Evolutionary conservation across 257 asterid genomes (phyloP).

Genomic region (Gentiana dahurica): DNA sequence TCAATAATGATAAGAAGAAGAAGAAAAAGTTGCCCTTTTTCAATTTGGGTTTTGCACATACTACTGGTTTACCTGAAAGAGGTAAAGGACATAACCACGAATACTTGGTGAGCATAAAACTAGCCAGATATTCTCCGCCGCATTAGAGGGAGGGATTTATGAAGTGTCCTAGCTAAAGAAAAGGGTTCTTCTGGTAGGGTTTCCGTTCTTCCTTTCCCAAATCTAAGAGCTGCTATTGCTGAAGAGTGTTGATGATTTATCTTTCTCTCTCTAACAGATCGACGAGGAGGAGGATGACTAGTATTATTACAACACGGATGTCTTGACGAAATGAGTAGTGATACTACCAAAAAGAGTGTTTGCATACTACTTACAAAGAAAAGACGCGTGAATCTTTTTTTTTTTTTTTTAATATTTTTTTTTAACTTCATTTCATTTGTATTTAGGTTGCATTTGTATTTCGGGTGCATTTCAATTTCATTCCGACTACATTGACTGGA

Average conservation of each 20-base stretch:
- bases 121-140: too few relatives aligned
- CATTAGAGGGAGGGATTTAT: background rate
- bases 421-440: conserved; percentile 40
- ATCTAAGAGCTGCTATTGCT: background rate
- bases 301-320: conserved; percentile 40
- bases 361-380: conserved; percentile 13
- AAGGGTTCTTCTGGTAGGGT: background rate
- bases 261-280: conserved; percentile 13
- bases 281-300: conserved; percentile 6
- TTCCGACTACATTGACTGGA: conserved; percentile 59
- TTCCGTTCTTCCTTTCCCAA: background rate
- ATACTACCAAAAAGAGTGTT: background rate
- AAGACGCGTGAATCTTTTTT: conserved; percentile 47
- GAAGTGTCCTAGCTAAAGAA: too few relatives aligned
- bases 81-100: too few relatives aligned
- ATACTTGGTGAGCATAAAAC: too few relatives aligned
- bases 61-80: too few relatives aligned
- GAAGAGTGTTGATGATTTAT: background rate
- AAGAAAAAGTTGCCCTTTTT: background rate
- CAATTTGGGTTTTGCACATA: background rate
- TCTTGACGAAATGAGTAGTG: conserved; percentile 23
- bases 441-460: conserved; percentile 37
- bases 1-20: background rate
- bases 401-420: too few relatives aligned
- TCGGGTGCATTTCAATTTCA: conserved; percentile 56